Base-by-base conservation (phyloP, 108 stramenopile genomes). In the Parietichytrium sp. region DNA sequence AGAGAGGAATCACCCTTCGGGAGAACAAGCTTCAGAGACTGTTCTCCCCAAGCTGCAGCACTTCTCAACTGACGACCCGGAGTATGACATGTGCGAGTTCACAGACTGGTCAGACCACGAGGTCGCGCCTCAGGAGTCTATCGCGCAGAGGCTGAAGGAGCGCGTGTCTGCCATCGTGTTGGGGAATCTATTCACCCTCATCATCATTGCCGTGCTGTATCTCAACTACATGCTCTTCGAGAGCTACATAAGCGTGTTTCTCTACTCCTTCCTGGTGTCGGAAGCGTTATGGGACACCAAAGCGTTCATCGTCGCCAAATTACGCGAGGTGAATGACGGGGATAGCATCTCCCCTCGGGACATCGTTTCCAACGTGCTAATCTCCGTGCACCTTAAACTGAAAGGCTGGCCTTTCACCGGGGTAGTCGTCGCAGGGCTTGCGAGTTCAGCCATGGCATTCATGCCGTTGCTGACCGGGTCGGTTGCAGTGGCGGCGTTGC, bases 141-240 rank as follows among this genome's bases (percentile, higher is more conserved):
- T 45, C 42, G 61, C 45, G 1, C 42, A 25, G 8, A 36, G 61
- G 38, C 61, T 45, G 25, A 72, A 72, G 33, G 61, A 72, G 23
- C 33, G 61, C 33, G 61, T 72, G 6, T 16, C 45, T 42, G 45
- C 38, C 42, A 72, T 72, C 61, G 45, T 72, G 38, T 42, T 72
- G 23, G 61, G 61, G 6, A 72, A 72, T 25, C 61, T 72, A 33
- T 72, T 72, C 20, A 72, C 61, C 1, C 61, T 72, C 42, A 42
- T 33, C 61, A 72, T 72, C 33, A 0, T 72, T 45, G 42, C 38
- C 29, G 38, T 72, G 20, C 38, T 72, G 0, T 72, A 72, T 25
- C 45, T 72, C 42, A 72, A 72, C 61, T 72, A 72, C 61, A 42
- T 72, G 10, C 61, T 72, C 42, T 72, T 72, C 45, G 61, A 72